Percentiles rank a stretch among this genome's conserved stretches.
Evolutionary conservation across 2,329 filamentous ascomycete genomes (phyloP).

Genomic region (Ceratocystis huliohia): DNA sequence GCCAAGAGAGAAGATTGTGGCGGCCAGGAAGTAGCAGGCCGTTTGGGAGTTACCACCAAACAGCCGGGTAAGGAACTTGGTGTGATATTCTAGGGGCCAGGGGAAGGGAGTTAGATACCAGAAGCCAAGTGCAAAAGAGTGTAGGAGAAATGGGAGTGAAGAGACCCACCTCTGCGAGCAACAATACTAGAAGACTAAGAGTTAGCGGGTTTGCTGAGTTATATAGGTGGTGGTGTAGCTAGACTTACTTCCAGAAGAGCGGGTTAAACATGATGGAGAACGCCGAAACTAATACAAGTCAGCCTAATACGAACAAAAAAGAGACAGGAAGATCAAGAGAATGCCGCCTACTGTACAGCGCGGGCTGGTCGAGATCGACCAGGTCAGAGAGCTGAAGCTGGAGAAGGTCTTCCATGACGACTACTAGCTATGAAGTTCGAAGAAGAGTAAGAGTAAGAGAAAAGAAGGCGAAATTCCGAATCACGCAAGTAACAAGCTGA

Average conservation of each 20-base stretch:
- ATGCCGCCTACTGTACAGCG: conserved; percentile 46
- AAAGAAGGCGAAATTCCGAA: background rate
- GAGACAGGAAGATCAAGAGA: conserved; percentile 15
- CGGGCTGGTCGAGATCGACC: conserved; percentile 54
- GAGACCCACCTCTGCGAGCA: conserved; percentile 58
- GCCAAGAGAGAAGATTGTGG: conserved; percentile 81
- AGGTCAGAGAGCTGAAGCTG: background rate
- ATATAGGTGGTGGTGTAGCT: conserved; percentile 24
- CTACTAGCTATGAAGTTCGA: background rate
- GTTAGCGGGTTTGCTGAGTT: conserved; percentile 23
- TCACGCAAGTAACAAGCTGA: too few species aligned
- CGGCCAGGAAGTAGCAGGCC: conserved; percentile 82
- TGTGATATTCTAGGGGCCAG: conserved; percentile 63
- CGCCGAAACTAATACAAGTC: conserved; percentile 52
- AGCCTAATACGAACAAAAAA: conserved; percentile 21
- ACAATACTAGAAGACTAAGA: conserved; percentile 47
- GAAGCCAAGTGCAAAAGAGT: conserved; percentile 17
- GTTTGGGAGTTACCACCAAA: conserved; percentile 64
- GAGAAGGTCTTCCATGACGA: conserved; percentile 4
- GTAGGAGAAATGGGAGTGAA: conserved; percentile 7
- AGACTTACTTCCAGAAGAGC: conserved; percentile 94
- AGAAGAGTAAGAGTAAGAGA: background rate
- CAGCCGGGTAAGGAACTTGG: conserved; percentile 74
- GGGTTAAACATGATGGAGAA: conserved; percentile 85
- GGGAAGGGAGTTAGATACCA: background rate